A percentile compares a stretch with the other conserved stretches of the same genome.
phyloP scores from a whole-genome alignment of 345 rosid genomes.

The Populus davidiana region DNA sequence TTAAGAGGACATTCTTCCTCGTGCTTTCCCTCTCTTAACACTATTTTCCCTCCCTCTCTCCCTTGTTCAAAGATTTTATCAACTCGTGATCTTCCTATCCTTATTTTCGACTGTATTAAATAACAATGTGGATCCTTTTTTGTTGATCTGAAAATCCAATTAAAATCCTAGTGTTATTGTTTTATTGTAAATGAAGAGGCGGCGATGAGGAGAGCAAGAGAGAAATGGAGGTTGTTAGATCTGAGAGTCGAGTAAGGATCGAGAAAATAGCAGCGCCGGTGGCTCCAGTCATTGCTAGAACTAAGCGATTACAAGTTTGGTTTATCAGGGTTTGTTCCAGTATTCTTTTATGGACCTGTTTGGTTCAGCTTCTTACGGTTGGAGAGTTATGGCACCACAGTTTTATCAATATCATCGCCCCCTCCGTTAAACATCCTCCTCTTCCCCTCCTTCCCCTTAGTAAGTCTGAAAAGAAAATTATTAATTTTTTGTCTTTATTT shows the following conservation, averaged over 20 bases:
- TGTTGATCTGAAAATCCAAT: background rate
- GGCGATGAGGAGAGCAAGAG: slow-evolving; percentile 44
- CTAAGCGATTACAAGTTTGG: slow-evolving; percentile 76
- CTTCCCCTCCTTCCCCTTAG: slow-evolving; percentile 42
- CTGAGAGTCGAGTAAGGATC: slow-evolving; percentile 55
- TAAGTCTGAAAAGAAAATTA: slow-evolving; percentile 40
- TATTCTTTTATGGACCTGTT: slow-evolving; percentile 94
- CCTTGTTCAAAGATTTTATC: background rate
- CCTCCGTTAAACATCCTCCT: slow-evolving; percentile 29
- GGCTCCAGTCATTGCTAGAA: slow-evolving; percentile 52
- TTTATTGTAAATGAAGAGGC: slow-evolving; percentile 39
- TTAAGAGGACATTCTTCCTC: background rate
- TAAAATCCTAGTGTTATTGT: background rate
- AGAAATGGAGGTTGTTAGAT: slow-evolving; percentile 85
- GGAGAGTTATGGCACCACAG: slow-evolving; percentile 84
- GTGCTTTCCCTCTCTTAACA: background rate
- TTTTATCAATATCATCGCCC: slow-evolving; percentile 50
- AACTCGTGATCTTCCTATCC: background rate
- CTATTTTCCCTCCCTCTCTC: background rate
- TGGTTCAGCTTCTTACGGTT: slow-evolving; percentile 84
- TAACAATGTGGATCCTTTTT: background rate
- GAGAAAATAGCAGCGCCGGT: slow-evolving; percentile 42
- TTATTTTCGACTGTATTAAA: background rate
- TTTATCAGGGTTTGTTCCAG: slow-evolving; percentile 81
- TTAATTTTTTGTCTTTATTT: background rate